Base-by-base conservation (phyloP, 2,329 filamentous ascomycete genomes). In the Penicillium aurantiogriseum region DNA sequence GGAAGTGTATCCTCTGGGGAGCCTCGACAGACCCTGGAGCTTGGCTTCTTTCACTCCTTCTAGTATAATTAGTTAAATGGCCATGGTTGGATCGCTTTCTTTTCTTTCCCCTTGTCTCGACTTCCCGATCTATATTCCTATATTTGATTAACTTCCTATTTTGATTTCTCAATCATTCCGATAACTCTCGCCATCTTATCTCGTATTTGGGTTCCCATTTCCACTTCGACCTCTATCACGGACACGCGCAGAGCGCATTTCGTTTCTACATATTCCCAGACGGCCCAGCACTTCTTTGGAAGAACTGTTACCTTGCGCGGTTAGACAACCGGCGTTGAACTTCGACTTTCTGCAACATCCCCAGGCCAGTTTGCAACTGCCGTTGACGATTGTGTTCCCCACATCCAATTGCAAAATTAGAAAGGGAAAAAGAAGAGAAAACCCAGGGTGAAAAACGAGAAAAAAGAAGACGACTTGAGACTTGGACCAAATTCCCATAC, bases 281-380 rank as follows among this genome's bases (percentile, higher is more conserved):
- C 40, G 3, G 17, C 38, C 29, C 29, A 45, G 52, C 60, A 64
- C 48, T 53, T 67, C 48, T 68, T 54, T 61, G 59, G 63, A 64
- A 68, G 60, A 56, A 66, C 58, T 60, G 50, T 57, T 55, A 60
- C 57, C 44, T 51, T 47, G 39, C 27, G 11, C 45, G 46, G 59
- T 56, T 52, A 49, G 54, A 53, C 47, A 58, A 42, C 51, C 53
- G 45, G 50, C 42, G 45, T 36, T 51, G 46, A 56, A 44, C 50
- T 33, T 56, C 61, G 47, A 56, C 46, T 29, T 53, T 59, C 60
- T 63, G 61, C 63, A 63, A 63, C 48, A 57, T 52, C 45, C 51
- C 63, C 60, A 63, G 69, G 29, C 66, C 64, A 49, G 59, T 67
- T 71, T 65, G 54, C 62, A 68, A 71, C 63, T 58, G 58, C 61